Base-by-base conservation (phyloP, 495 filamentous ascomycete genomes). In the Hyaloscypha variabilis region DNA sequence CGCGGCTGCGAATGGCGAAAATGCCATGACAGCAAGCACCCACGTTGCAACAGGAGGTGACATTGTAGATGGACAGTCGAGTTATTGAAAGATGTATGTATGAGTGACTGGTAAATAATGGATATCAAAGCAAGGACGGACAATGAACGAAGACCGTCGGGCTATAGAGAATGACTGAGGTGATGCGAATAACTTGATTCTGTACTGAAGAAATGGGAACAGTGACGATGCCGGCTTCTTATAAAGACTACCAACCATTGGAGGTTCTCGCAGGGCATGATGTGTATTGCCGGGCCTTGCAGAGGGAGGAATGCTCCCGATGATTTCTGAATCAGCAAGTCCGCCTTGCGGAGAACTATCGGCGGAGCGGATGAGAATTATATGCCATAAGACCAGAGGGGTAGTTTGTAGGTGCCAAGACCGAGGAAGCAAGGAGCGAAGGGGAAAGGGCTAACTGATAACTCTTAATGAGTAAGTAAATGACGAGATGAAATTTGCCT, bases 271-370 rank as follows among this genome's bases (percentile, higher is more conserved):
- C 39, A 17, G 39, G 39, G 39, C 13, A 17, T 19, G 13, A 34
- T 34, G 13, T 54, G 26, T 54, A 54, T 54, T 54, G 39, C 19
- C 39, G 11, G 39, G 39, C 39, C 39, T 46, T 46, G 39, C 39
- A 46, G 39, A 46, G 11, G 19, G 39, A 46, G 19, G 39, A 14
- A 46, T 46, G 39, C 39, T 46, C 1, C 31, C 39, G 13, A 46
- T 46, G 19, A 46, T 4, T 46, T 46, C 39, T 46, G 39, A 17
- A 46, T 17, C 39, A 46, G 17, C 39, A 46, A 4, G 14, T 19
- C 39, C 6, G 3, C 39, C 39, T 19, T 46, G 39, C 10, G 39
- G 39, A 46, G 17, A 34, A 34, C 6, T 3, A 34, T 34, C 6
- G 31, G 31, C 13, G 0, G 31, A 34, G 31, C 13, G 31, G 2